A percentile compares a stretch with the other conserved stretches of the same genome.
phyloP scores from a whole-genome alignment of 768 basidiomycete genomes.

The Phlebiopsis flavidoalba region DNA sequence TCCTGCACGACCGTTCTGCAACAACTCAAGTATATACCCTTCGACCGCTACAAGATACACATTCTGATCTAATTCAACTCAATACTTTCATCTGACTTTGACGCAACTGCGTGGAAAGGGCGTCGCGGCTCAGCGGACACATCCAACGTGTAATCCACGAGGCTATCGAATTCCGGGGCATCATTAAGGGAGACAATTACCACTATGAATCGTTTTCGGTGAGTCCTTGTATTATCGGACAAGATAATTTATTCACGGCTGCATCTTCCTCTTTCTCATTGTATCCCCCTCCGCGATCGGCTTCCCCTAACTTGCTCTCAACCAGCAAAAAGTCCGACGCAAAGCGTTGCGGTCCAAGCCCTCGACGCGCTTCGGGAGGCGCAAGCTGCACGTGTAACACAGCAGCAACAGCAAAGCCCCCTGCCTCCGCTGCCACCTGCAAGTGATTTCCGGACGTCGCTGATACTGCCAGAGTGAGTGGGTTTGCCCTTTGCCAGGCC shows the following conservation, averaged over 20 bases:
- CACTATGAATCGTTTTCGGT: slow-evolving; percentile 81
- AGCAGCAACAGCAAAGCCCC: slow-evolving; percentile 25
- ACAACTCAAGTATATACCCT: slow-evolving; percentile 11
- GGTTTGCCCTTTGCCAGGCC: neutral
- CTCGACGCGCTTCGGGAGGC: slow-evolving; percentile 26
- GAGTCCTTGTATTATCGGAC: slow-evolving; percentile 29
- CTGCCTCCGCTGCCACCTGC: slow-evolving; percentile 59
- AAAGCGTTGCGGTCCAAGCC: slow-evolving; percentile 39
- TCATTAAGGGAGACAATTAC: slow-evolving; percentile 10
- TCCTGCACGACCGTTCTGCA: slow-evolving; percentile 12
- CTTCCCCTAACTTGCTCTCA: slow-evolving; percentile 9
- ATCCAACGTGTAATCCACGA: slow-evolving; percentile 69
- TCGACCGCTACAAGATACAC: slow-evolving; percentile 7
- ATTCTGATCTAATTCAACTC: neutral
- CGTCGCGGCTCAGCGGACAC: slow-evolving; percentile 6
- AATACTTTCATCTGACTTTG: neutral
- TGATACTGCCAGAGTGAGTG: slow-evolving; percentile 83
- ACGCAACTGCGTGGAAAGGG: slow-evolving; percentile 6
- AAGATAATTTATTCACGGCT: slow-evolving; percentile 10
- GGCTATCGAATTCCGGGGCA: slow-evolving; percentile 27
- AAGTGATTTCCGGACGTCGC: slow-evolving; percentile 80
- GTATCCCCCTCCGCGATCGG: slow-evolving; percentile 20
- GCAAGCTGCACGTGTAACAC: slow-evolving; percentile 12
- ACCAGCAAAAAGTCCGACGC: slow-evolving; percentile 76
- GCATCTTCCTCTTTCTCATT: slow-evolving; percentile 5